Conservation (phyloP, 352 stramenopile genomes). For the Globisporangium nodosum region DNA sequence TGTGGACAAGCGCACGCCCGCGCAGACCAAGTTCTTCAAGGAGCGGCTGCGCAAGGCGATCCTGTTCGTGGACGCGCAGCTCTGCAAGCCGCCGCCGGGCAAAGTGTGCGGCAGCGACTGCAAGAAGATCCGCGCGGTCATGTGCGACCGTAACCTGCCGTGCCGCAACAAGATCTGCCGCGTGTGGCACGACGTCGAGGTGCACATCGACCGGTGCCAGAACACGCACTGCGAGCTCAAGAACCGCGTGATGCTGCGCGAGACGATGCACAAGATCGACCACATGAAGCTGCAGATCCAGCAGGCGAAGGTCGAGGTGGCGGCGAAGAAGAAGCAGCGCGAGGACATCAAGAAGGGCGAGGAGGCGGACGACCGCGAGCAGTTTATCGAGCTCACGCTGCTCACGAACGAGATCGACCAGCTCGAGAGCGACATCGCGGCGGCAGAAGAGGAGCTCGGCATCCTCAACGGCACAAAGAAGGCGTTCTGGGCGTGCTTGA, state of each 20-base stretch:
- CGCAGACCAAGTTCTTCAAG: conserved; percentile 67
- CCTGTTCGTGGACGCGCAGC: conserved; percentile 58
- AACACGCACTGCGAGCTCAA: conserved; percentile 68
- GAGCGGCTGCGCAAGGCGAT: conserved; percentile 57
- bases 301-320: conserved; percentile 23
- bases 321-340: conserved; percentile 33
- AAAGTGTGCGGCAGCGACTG: conserved; percentile 43
- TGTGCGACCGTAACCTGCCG: conserved; percentile 56
- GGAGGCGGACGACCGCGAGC: conserved; percentile 21
- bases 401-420: conserved; percentile 50
- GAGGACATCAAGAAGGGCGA: conserved; percentile 23
- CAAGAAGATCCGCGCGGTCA: conserved; percentile 56
- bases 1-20: conserved; percentile 35
- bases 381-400: conserved; percentile 29
- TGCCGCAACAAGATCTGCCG: conserved; percentile 69
- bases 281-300: conserved; percentile 49
- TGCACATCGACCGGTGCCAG: conserved; percentile 57
- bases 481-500: conserved; percentile 54
- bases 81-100: conserved; percentile 45
- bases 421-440: conserved; percentile 59
- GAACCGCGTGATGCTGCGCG: conserved; percentile 59
- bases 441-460: conserved; percentile 37
- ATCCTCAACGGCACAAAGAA: conserved; percentile 40
- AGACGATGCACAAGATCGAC: conserved; percentile 75
- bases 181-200: conserved; percentile 70